phyloP scores from a whole-genome alignment of 352 stramenopile genomes.

The Pythium grandisporangium region DNA sequence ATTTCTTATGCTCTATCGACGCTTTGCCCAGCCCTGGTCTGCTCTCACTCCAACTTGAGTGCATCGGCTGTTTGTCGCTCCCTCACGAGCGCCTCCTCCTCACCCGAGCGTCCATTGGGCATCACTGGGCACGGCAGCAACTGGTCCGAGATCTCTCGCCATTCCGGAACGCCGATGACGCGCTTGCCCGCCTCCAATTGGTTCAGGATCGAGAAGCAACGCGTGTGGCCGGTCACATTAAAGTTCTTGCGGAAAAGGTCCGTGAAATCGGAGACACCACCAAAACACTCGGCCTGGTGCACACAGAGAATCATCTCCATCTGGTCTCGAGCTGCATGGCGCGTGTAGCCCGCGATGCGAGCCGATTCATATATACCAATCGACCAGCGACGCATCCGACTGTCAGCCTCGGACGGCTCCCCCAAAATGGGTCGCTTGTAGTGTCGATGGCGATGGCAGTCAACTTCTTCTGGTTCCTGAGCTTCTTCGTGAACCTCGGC shows the following conservation, averaged over 20 bases:
- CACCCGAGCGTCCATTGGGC: background rate
- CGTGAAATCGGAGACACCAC: slow-evolving; percentile 30
- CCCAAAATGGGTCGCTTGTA: background rate
- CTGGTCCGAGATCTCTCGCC: slow-evolving; percentile 16
- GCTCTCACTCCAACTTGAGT: background rate
- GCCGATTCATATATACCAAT: slow-evolving; percentile 40
- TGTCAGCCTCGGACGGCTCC: background rate
- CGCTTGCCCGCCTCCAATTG: slow-evolving; percentile 18
- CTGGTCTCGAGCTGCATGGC: slow-evolving; percentile 23
- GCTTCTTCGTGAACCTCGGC: background rate
- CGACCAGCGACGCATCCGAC: slow-evolving; percentile 24
- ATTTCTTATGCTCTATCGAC: too few relatives aligned
- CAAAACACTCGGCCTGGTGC: slow-evolving; percentile 40
- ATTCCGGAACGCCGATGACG: slow-evolving; percentile 39
- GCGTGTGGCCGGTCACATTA: slow-evolving; percentile 28
- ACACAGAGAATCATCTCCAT: slow-evolving; percentile 47
- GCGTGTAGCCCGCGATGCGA: slow-evolving; percentile 29
- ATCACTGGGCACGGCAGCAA: slow-evolving; percentile 9
- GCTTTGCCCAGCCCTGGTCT: too few relatives aligned
- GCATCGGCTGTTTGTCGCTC: background rate
- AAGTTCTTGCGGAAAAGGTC: slow-evolving; percentile 37
- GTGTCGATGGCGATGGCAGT: slow-evolving; percentile 11
- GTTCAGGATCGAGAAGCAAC: slow-evolving; percentile 34
- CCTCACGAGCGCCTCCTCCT: background rate
- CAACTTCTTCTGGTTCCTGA: background rate